phyloP scores from a whole-genome alignment of 352 stramenopile species.

The Globisporangium apiculatum region DNA sequence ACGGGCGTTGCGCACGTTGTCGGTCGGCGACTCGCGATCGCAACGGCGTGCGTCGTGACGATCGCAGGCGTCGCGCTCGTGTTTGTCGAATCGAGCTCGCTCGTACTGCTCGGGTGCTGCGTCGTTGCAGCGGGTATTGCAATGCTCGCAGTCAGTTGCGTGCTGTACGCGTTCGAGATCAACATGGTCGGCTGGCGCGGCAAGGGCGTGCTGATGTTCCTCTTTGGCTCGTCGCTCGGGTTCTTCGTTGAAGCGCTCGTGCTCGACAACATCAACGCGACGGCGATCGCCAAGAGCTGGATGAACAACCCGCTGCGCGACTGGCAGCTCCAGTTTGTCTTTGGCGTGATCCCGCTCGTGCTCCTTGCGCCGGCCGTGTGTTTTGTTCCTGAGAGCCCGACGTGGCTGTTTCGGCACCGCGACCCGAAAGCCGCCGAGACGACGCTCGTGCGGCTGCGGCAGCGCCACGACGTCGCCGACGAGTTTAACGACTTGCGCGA shows the following conservation, averaged over 20 bases:
- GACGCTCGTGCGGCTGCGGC: no score
- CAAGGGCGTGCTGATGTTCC: constrained; percentile 80
- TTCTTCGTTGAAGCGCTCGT: constrained; percentile 78
- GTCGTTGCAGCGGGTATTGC: constrained; percentile 55
- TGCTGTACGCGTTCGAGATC: constrained; percentile 87
- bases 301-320: no score
- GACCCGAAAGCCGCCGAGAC: no score
- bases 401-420: no score
- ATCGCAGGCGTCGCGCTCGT: constrained; percentile 59
- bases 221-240: constrained; percentile 55
- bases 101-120: constrained; percentile 70
- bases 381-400: no score
- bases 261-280: constrained; percentile 64
- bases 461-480: no score
- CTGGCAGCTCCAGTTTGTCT: no score
- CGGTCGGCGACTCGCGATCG: constrained; percentile 63
- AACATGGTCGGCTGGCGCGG: constrained; percentile 84
- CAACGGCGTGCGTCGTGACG: constrained; percentile 44
- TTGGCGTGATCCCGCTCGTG: no score
- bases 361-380: no score
- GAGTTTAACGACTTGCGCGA: no score
- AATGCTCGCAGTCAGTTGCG: constrained; percentile 69
- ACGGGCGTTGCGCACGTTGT: constrained; percentile 43
- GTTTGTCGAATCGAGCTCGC: constrained; percentile 53
- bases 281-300: constrained; percentile 54